phyloP scores from a whole-genome alignment of 2,329 filamentous ascomycete species.

The Cercospora sojina region DNA sequence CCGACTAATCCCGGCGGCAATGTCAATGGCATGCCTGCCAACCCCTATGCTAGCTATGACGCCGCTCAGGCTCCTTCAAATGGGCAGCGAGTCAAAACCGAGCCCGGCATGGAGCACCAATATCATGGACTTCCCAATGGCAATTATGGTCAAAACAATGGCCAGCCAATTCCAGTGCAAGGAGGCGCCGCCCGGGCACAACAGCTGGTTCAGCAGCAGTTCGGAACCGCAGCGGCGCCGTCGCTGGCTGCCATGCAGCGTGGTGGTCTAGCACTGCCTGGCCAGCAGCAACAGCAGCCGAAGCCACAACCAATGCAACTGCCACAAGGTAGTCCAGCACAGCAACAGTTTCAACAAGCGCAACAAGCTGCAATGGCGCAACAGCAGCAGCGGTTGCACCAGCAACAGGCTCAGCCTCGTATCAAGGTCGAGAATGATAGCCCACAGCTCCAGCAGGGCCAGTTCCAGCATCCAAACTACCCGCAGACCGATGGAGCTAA shows the following conservation, averaged over 20 bases:
- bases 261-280: conserved; percentile 39
- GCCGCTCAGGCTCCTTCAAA: conserved; percentile 39
- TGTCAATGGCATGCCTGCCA: conserved; percentile 26
- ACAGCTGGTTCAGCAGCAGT: conserved; percentile 58
- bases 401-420: conserved; percentile 37
- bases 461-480: conserved; percentile 45
- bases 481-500: conserved; percentile 75
- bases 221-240: conserved; percentile 62
- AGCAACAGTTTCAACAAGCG: conserved; percentile 39
- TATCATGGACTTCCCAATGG: conserved; percentile 33
- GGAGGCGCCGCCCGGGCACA: conserved; percentile 49
- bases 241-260: conserved; percentile 61
- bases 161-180: conserved; percentile 35
- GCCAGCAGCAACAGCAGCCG: conserved; percentile 31
- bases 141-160: conserved; percentile 28
- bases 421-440: conserved; percentile 40
- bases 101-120: conserved; percentile 44
- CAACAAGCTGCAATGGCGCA: conserved; percentile 42
- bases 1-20: conserved; percentile 31
- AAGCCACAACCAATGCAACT: conserved; percentile 39
- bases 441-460: conserved; percentile 29
- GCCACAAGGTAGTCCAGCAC: conserved; percentile 40
- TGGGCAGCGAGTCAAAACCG: conserved; percentile 53
- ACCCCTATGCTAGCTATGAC: conserved; percentile 26
- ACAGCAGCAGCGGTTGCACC: conserved; percentile 37